Base-by-base conservation (phyloP, 768 basidiomycete species). In the Lentinula sp. region DNA sequence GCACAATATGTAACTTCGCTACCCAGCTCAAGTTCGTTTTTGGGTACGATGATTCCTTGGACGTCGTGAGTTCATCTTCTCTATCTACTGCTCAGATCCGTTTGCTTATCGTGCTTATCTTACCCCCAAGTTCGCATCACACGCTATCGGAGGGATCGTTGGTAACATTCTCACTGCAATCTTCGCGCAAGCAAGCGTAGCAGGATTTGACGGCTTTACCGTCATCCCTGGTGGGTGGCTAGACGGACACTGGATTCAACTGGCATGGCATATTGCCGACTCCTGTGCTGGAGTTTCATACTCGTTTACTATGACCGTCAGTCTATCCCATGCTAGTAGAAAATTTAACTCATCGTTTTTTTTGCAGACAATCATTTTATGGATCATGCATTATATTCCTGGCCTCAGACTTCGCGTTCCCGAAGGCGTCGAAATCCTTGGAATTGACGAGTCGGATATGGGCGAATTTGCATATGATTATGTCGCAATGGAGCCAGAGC, bases 381-480 rank as follows among this genome's bases (percentile, higher is more conserved):
- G 91, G 90, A 74, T 85, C 65, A 93, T 96, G 90, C 91, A 95
- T 75, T 86, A 74, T 73, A 86, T 93, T 67, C 93, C 93, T 7
- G 89, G 87, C 57, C 79, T 92, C 57, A 78, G 86, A 43, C 80
- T 98, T 63, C 88, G 92, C 59, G 78, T 78, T 35, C 70, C 73
- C 13, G 84, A 87, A 63, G 78, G 78, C 5, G 61, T 75, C 13
- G 89, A 91, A 74, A 84, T 88, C 42, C 75, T 96, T 52, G 95
- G 95, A 61, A 86, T 96, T 65, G 95, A 98, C 73, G 90, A 93
- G 68, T 80, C 85, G 1, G 89, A 95, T 76, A 87, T 93, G 82
- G 94, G 93, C 65, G 93, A 95, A 74, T 93, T 85, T 62, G 88
- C 90, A 1, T 93, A 92, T 67, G 91, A 94, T 73, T 94, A 91